Base-by-base conservation (phyloP, 2,329 filamentous ascomycete genomes). In the Cladosporium phlei region DNA sequence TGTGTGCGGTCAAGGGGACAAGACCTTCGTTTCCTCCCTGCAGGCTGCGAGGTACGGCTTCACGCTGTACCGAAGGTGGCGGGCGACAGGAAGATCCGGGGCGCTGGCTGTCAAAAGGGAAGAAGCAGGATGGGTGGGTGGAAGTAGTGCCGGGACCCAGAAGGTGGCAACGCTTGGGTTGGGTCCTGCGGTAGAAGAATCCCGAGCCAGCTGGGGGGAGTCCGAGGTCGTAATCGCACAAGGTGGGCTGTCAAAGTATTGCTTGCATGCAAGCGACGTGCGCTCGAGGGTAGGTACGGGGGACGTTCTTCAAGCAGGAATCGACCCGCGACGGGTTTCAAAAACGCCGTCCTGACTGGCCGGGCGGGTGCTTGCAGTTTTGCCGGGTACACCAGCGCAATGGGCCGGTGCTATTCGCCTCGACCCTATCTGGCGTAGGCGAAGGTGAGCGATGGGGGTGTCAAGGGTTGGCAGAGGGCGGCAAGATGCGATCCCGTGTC, bases 221-320 rank as follows among this genome's bases (percentile, higher is more conserved):
- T n/a, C n/a, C n/a, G n/a, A n/a, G n/a, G n/a, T n/a, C n/a, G n/a
- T n/a, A n/a, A 21, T 43, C 39, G 33, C 43, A 38, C 43, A 46
- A 28, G 25, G 35, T 38, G 33, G 43, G 43, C 43, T 46, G 43
- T 46, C 43, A 46, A 46, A 46, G 43, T 20, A 46, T 46, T 46
- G 28, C 35, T 46, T 32, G 43, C 43, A 46, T 46, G 43, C 19
- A 46, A 37, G 43, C 43, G 39, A 43, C 21, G 29, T 33, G 28
- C 29, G 39, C 39, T 43, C 29, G 39, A 25, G 39, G 29, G 39
- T 24, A 24, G 11, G 30, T 33, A 24, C 16, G 16, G 20, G 16
- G 30, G 16, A 37, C 4, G 32, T n/a, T n/a, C n/a, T n/a, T n/a
- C 32, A 21, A 34, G 11, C 17, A 28, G 37, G 25, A 21, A n/a